phyloP scores from a whole-genome alignment of 768 basidiomycete genomes.

The Lactifluus piperatus region DNA sequence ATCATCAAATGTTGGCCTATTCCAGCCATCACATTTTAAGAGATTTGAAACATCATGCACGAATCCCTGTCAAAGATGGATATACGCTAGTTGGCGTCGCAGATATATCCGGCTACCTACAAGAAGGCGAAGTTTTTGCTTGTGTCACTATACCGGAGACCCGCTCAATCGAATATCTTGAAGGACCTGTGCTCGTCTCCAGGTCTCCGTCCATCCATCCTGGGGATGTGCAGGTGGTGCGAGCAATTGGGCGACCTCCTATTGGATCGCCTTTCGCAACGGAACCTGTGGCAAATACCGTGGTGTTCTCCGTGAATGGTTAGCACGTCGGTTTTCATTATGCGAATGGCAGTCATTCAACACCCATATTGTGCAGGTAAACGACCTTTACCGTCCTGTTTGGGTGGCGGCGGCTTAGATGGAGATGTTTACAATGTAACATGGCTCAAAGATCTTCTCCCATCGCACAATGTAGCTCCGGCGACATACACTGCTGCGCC shows the following conservation, averaged over 20 bases:
- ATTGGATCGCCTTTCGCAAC: slow-evolving; percentile 40
- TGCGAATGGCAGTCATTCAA: background rate
- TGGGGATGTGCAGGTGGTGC: slow-evolving; percentile 51
- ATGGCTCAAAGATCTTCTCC: slow-evolving; percentile 21
- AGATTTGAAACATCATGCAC: slow-evolving; percentile 51
- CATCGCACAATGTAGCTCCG: slow-evolving; percentile 27
- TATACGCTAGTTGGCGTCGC: slow-evolving; percentile 69
- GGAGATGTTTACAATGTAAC: slow-evolving; percentile 51
- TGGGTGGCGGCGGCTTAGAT: slow-evolving; percentile 66
- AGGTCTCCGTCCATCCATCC: slow-evolving; percentile 64
- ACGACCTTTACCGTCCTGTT: slow-evolving; percentile 51
- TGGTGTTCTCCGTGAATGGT: slow-evolving; percentile 59
- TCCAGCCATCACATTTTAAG: slow-evolving; percentile 57
- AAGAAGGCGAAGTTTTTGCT: slow-evolving; percentile 51
- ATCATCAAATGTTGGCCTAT: slow-evolving; percentile 42
- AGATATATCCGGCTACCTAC: slow-evolving; percentile 48
- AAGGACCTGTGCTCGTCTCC: slow-evolving; percentile 48
- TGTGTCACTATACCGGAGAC: slow-evolving; percentile 40
- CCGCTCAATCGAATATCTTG: slow-evolving; percentile 33
- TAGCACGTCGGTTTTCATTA: slow-evolving; percentile 20
- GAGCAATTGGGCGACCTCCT: slow-evolving; percentile 53
- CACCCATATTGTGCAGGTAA: slow-evolving; percentile 32
- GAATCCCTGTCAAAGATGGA: slow-evolving; percentile 55
- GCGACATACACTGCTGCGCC: slow-evolving; percentile 42
- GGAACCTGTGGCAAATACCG: slow-evolving; percentile 47